phyloP scores from a whole-genome alignment of 768 basidiomycete species.

The Podaxis sp. region DNA sequence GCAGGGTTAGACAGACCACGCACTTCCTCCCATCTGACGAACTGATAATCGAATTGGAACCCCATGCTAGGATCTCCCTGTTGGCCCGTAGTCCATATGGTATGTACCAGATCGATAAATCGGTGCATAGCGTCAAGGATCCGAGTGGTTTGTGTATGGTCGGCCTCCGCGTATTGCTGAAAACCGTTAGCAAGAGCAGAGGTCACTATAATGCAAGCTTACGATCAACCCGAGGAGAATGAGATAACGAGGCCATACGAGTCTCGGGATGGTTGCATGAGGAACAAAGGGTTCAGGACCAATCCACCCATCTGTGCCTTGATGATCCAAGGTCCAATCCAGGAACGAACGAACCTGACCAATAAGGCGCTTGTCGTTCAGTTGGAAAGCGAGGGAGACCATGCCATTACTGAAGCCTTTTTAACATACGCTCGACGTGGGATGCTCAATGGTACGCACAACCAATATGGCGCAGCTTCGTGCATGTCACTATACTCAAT shows the following conservation, averaged over 20 bases:
- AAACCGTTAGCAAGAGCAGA: neutral
- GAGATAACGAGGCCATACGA: constrained; percentile 44
- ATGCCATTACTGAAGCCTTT: constrained; percentile 34
- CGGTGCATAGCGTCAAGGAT: constrained; percentile 39
- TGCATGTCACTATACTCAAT: constrained; percentile 47
- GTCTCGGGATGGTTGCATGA: constrained; percentile 36
- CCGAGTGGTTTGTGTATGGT: constrained; percentile 32
- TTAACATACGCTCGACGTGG: neutral
- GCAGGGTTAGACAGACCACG: neutral
- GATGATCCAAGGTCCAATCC: constrained; percentile 38
- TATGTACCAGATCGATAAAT: constrained; percentile 34
- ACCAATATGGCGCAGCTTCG: constrained; percentile 44
- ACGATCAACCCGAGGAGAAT: constrained; percentile 38
- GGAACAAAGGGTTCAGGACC: constrained; percentile 38
- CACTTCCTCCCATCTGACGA: constrained; percentile 43
- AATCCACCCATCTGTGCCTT: constrained; percentile 40
- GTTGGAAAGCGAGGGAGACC: constrained; percentile 42
- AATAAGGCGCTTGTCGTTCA: constrained; percentile 35
- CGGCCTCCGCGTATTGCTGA: constrained; percentile 45
- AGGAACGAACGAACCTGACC: constrained; percentile 38
- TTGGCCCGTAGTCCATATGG: constrained; percentile 34
- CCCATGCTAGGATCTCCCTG: constrained; percentile 36
- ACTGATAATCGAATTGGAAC: constrained; percentile 43
- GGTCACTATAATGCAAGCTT: constrained; percentile 13
- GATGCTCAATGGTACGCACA: constrained; percentile 29